Evolutionary conservation across 495 filamentous ascomycete genomes (phyloP), one percentile per base, ranked within the genome.

Genomic region (Amniculicola lignicola): DNA sequence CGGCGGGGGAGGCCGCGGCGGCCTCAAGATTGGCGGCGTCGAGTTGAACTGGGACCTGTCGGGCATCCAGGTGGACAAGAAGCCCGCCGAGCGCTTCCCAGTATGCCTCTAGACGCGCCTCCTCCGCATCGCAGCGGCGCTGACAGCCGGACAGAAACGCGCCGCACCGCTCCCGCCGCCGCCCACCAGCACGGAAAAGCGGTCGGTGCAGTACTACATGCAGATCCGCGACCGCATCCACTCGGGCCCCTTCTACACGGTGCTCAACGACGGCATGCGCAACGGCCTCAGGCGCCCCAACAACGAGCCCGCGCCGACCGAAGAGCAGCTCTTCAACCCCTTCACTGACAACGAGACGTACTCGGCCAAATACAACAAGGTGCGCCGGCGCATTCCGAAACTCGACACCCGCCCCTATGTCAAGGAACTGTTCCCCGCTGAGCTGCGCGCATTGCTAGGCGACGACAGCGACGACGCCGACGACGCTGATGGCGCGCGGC

Each of bases 281-380:
- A 48, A 14, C 14, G 59, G 59, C 33, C 18, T 53, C 3, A 72
- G 74, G 50, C 72, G 70, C 35, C 71, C 65, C 15, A 64, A 63
- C 16, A 43, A 56, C 45, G 45, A 16, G 64, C 70, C 37, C 64
- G 74, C 44, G 59, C 69, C 47, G 62, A 73, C 63, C 69, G 45
- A 59, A 43, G 37, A 46, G 23, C 21, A 37, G 18, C 39, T 64
- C 2, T 67, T 82, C 40, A 77, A 85, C 63, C 75, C 81, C 3
- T 85, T 85, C 60, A 71, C 77, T 36, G 78, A 80, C 47, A 82
- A 82, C 76, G 77, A 74, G 16, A 78, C 79, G 6, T 85, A 81
- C 59, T 76, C 75, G 36, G 67, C 76, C 15, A 75, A 75, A 39
- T 82, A 82, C 66, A 70, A 74, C 54, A 81, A 78, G 69, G 78